Conservation (phyloP, 176 grass and related monocot species). For the Aegilops tauschii region DNA sequence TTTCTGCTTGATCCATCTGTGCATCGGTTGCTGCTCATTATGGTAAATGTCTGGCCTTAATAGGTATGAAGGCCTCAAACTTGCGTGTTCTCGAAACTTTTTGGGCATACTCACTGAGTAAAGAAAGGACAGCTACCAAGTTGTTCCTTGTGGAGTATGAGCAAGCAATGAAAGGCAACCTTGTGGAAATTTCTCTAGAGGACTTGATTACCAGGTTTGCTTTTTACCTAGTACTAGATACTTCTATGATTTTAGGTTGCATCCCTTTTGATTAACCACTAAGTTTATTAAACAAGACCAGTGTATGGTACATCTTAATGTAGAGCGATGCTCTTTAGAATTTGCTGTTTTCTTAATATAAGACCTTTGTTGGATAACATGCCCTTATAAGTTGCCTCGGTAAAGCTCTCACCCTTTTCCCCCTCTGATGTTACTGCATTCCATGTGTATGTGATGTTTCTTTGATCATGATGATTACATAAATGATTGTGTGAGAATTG, state of each 20-base stretch:
- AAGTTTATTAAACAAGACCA: too few relatives aligned
- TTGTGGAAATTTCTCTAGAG: slow-evolving; percentile 36
- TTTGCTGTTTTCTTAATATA: too few relatives aligned
- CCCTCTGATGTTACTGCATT: background rate
- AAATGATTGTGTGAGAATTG: too few relatives aligned
- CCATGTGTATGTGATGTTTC: background rate
- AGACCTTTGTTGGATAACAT: too few relatives aligned
- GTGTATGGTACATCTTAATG: too few relatives aligned
- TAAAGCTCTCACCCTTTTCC: too few relatives aligned
- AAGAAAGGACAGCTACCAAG: slow-evolving; percentile 25
- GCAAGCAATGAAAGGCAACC: background rate
- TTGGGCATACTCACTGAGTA: slow-evolving; percentile 42
- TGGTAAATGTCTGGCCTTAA: background rate
- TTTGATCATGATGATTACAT: background rate
- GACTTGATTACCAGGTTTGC: slow-evolving; percentile 42
- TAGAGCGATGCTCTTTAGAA: too few relatives aligned
- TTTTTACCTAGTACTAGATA: background rate
- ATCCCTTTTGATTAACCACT: too few relatives aligned
- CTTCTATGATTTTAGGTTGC: background rate
- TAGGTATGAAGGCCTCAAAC: slow-evolving; percentile 25
- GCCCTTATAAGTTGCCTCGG: too few relatives aligned
- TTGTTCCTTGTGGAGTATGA: slow-evolving; percentile 43
- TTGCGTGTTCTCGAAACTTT: slow-evolving; percentile 30
- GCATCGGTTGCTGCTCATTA: background rate
- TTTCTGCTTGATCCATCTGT: background rate